Evolutionary conservation across 192 early-diverging fungal species (phyloP).

Genomic region (Coemansia sp.): DNA sequence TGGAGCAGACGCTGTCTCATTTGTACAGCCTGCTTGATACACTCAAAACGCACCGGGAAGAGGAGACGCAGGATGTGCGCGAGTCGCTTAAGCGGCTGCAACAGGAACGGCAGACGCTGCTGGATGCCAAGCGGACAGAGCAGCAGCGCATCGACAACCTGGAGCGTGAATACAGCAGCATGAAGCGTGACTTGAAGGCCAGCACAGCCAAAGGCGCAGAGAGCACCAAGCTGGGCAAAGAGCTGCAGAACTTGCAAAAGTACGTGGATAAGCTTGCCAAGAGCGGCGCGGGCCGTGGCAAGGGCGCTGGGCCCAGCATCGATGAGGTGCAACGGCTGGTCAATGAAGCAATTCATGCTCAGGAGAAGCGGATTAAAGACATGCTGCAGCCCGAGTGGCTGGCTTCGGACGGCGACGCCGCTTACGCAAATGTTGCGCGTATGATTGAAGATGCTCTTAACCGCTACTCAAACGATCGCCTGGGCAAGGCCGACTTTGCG

Average conservation of each 20-base stretch:
- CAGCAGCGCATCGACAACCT: slow-evolving; percentile 45
- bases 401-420: slow-evolving; percentile 39
- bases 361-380: slow-evolving; percentile 30
- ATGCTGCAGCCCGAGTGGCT: slow-evolving; percentile 46
- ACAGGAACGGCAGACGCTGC: slow-evolving; percentile 30
- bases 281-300: slow-evolving; percentile 9
- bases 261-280: slow-evolving; percentile 41
- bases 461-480: slow-evolving; percentile 56
- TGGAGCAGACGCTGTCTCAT: slow-evolving; percentile 44
- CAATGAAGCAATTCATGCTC: slow-evolving; percentile 33
- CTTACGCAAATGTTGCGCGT: slow-evolving; percentile 39
- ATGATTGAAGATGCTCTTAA: slow-evolving; percentile 62
- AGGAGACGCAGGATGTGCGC: slow-evolving; percentile 37
- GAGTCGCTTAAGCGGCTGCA: slow-evolving; percentile 39
- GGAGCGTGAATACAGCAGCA: slow-evolving; percentile 35
- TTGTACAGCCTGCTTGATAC: slow-evolving; percentile 41
- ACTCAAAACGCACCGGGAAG: slow-evolving; percentile 39
- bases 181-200: slow-evolving; percentile 42
- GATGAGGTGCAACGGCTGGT: slow-evolving; percentile 40
- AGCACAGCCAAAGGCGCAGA: slow-evolving; percentile 11
- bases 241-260: slow-evolving; percentile 28
- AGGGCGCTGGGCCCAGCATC: slow-evolving; percentile 17
- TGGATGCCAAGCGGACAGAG: slow-evolving; percentile 28
- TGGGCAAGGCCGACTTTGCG: slow-evolving; percentile 70
- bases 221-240: slow-evolving; percentile 19